Percentiles rank a stretch among this genome's conserved stretches.
Conservation (phyloP, 306 rosid species). For the Abrus precatorius region DNA sequence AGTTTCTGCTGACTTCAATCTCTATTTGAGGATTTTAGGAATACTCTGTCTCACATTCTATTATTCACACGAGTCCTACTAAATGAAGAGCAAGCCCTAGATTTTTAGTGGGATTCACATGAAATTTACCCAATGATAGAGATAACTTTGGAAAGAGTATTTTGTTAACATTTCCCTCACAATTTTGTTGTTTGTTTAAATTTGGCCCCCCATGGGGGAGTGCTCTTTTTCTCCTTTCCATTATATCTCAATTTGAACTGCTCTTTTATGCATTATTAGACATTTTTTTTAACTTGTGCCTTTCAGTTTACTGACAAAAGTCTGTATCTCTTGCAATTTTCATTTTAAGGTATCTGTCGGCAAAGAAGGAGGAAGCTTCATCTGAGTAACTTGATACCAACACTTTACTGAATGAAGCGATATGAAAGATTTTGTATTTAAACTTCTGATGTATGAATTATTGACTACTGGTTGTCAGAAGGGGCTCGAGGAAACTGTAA, state of each 20-base stretch:
- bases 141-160: neutral
- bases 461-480: constrained; percentile 29
- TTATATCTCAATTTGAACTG: constrained; percentile 6
- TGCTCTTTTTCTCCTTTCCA: neutral
- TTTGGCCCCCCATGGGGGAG: neutral
- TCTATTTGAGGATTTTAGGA: neutral
- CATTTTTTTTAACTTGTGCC: constrained; percentile 16
- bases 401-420: constrained; percentile 9
- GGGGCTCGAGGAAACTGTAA: constrained; percentile 38
- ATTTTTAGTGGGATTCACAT: neutral
- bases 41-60: neutral
- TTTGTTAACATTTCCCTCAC: neutral
- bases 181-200: neutral
- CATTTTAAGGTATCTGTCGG: constrained; percentile 48
- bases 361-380: constrained; percentile 55
- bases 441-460: constrained; percentile 42
- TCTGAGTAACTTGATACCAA: constrained; percentile 45
- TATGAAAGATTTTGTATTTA: constrained; percentile 40
- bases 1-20: neutral
- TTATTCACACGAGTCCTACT: neutral
- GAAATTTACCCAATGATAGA: neutral
- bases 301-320: constrained; percentile 19
- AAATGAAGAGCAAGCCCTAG: neutral
- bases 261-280: constrained; percentile 9
- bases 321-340: constrained; percentile 34